A percentile compares a stretch with the other conserved stretches of the same genome.
phyloP scores from a whole-genome alignment of 495 filamentous ascomycete species.

The Amorphotheca resinae region DNA sequence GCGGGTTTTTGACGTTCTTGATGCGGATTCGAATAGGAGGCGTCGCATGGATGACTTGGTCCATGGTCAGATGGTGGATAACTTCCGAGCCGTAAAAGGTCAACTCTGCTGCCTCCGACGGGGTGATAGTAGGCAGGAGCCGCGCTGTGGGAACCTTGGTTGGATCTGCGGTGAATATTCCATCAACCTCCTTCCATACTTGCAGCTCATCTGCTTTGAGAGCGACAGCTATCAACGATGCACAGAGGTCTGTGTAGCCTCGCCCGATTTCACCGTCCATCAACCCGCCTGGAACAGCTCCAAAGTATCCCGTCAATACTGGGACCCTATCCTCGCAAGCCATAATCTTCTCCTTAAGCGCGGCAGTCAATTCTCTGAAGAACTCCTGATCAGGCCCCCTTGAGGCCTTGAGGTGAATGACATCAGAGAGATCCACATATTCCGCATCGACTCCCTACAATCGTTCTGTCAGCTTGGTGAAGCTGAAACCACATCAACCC shows the following conservation, averaged over 20 bases:
- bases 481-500: background rate
- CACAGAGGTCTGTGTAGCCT: conserved; percentile 84
- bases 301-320: conserved; percentile 79
- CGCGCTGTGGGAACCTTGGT: conserved; percentile 76
- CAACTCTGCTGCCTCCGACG: conserved; percentile 77
- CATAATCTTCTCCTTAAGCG: conserved; percentile 52
- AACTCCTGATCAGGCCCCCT: conserved; percentile 65
- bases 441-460: conserved; percentile 58
- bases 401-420: conserved; percentile 48
- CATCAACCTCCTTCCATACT: conserved; percentile 89
- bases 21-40: conserved; percentile 84
- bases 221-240: conserved; percentile 70
- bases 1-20: conserved; percentile 95
- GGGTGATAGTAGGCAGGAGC: conserved; percentile 65
- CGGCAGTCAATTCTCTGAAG: conserved; percentile 55
- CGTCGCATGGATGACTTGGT: conserved; percentile 84
- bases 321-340: conserved; percentile 60
- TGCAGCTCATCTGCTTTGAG: conserved; percentile 68
- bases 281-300: conserved; percentile 68
- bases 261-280: conserved; percentile 66
- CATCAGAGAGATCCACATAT: conserved; percentile 74
- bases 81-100: conserved; percentile 93
- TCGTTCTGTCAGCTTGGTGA: conserved; percentile 5
- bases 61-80: conserved; percentile 97
- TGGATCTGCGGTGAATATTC: conserved; percentile 82